Percentiles rank a stretch among this genome's conserved stretches.
phyloP scores from a whole-genome alignment of 108 stramenopile species.

The Nitzschia sp. region DNA sequence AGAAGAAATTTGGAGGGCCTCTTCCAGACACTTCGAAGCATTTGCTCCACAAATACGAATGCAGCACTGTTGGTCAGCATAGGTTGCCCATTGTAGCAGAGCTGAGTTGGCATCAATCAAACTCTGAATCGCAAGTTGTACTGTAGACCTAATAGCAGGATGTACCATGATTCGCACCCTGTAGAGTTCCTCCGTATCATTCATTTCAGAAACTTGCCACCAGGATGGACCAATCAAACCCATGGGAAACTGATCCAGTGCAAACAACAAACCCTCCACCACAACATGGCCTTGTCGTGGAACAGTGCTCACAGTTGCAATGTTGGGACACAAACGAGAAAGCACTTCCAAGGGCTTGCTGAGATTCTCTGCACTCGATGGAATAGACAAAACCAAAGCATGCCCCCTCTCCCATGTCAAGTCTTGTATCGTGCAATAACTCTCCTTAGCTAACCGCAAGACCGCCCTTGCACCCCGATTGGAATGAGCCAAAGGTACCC shows the following conservation, averaged over 20 bases:
- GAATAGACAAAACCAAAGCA: not conserved
- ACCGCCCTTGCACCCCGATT: conserved; percentile 76
- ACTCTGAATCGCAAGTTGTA: not conserved
- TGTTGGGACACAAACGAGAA: not conserved
- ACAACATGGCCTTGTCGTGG: not conserved
- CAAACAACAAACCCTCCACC: conserved; percentile 34
- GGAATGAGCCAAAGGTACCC: conserved; percentile 65
- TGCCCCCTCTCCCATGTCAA: conserved; percentile 48
- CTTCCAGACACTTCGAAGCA: not conserved
- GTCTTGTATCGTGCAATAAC: conserved; percentile 50
- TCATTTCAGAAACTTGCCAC: conserved; percentile 17
- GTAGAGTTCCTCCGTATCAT: not conserved
- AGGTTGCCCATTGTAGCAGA: not conserved
- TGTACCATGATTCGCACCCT: conserved; percentile 20
- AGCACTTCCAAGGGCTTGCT: not conserved
- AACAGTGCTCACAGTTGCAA: not conserved
- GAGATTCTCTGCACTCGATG: no score
- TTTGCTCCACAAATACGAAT: conserved; percentile 25
- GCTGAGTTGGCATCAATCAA: not conserved
- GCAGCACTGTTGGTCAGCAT: not conserved
- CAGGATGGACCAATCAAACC: conserved; percentile 41
- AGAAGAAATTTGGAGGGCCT: not conserved
- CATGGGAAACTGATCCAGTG: conserved; percentile 35
- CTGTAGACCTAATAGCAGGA: conserved; percentile 17
- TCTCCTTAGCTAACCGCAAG: conserved; percentile 45